phyloP scores from a whole-genome alignment of 345 rosid genomes.

The Lepidium didymum region DNA sequence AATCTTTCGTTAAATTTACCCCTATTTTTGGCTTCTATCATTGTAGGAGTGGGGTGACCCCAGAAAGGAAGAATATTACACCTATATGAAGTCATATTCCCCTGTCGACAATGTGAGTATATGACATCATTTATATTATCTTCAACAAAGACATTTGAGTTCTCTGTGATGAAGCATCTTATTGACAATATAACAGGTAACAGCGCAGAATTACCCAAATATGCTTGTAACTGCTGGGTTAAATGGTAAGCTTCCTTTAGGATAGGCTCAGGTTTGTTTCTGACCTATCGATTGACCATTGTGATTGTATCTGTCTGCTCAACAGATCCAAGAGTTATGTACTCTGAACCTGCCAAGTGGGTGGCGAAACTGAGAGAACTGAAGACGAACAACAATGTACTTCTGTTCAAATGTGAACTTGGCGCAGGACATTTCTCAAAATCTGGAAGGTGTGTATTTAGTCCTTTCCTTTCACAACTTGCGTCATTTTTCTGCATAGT shows the following conservation, averaged over 20 bases:
- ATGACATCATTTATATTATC: background rate
- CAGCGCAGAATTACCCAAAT: constrained; percentile 67
- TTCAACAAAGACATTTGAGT: background rate
- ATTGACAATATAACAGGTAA: constrained; percentile 40
- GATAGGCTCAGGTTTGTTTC: background rate
- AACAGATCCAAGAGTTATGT: constrained; percentile 87
- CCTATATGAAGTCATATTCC: constrained; percentile 89
- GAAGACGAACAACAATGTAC: constrained; percentile 67
- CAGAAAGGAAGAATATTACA: constrained; percentile 75
- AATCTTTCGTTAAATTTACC: background rate
- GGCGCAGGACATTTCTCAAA: constrained; percentile 96
- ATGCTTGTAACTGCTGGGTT: constrained; percentile 85
- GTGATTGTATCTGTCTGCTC: background rate
- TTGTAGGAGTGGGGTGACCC: constrained; percentile 99
- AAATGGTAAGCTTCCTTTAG: constrained; percentile 47
- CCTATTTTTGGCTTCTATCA: background rate
- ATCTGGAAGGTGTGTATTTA: constrained; percentile 67
- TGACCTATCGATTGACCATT: background rate
- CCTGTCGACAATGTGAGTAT: constrained; percentile 81
- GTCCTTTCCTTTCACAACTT: background rate
- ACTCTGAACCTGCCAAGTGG: constrained; percentile 86
- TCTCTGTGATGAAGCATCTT: background rate
- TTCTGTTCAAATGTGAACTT: constrained; percentile 80
- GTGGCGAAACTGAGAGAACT: constrained; percentile 86
- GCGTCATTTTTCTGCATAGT: background rate